A percentile compares a stretch with the other conserved stretches of the same genome.
Conservation (phyloP, 495 filamentous ascomycete species). For the Aspergillus sclerotioniger region DNA sequence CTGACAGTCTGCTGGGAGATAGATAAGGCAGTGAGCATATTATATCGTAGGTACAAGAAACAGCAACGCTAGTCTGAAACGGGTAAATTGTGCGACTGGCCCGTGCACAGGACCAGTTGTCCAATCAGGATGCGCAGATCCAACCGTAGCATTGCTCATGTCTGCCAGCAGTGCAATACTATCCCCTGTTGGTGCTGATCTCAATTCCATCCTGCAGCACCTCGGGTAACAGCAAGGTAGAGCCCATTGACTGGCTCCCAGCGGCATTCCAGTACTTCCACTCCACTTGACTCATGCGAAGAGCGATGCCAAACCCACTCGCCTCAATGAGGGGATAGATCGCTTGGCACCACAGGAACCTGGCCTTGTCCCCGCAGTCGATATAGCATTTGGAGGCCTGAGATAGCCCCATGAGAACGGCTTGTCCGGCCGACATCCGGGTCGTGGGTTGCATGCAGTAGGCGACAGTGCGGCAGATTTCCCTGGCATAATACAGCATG, state of each 20-base stretch:
- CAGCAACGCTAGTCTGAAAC: not conserved
- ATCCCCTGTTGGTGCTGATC: too few species aligned
- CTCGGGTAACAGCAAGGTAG: too few species aligned
- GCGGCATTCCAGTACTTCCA: not conserved
- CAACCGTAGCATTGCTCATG: too few species aligned
- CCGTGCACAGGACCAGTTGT: too few species aligned
- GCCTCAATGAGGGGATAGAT: not conserved
- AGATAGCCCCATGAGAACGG: not conserved
- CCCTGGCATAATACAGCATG: not conserved
- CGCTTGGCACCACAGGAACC: not conserved
- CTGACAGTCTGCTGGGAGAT: too few species aligned
- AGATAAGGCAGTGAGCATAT: too few species aligned
- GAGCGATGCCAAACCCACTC: not conserved
- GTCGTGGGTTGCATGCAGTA: not conserved
- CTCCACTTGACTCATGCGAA: not conserved
- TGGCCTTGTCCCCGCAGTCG: not conserved
- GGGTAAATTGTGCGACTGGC: too few species aligned
- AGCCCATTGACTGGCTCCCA: too few species aligned
- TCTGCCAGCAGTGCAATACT: too few species aligned
- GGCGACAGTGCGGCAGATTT: not conserved
- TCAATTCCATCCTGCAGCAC: too few species aligned
- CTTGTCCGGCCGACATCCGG: not conserved
- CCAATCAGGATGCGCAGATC: too few species aligned
- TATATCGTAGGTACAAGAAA: too few species aligned
- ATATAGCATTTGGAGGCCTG: not conserved